Evolutionary conservation across 2,329 filamentous ascomycete species (phyloP), one percentile per base, ranked within the genome.

Genomic region (Aspergillus sp.): DNA sequence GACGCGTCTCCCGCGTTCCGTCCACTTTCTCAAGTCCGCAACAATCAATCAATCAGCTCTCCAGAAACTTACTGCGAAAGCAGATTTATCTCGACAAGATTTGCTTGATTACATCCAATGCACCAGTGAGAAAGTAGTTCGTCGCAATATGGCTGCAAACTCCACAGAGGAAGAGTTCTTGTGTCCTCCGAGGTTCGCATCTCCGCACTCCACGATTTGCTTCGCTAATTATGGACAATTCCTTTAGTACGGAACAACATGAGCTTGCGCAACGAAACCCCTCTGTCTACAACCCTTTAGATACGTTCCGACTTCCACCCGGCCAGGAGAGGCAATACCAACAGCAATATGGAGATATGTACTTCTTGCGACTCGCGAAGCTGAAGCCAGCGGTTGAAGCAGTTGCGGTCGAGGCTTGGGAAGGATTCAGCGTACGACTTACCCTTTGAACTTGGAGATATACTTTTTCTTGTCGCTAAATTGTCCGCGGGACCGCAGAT

Each of bases 271-370:
- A 84, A 49, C 87, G 88, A 56, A 78, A 74, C 47, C 65, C 80
- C 19, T 87, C 85, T 3, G 67, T 76, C 55, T 98, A 97, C 79
- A 88, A 86, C 56, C 87, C 93, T 0, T 82, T 96, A 27, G 78
- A 86, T 55, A 89, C 87, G 7, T 98, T 92, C 74, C 79, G 79
- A 49, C 84, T 98, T 9, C 84, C 90, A 23, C 88, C 80, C 62
- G 84, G 83, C 25, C 75, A 80, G 43, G 76, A 81, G 37, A 81
- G 82, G 61, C 89, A 92, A 55, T 99, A 98, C 74, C 83, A 93
- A 73, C 95, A 98, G 74, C 95, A 99, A 77, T 99, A 90, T 83
- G 91, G 90, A 62, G 95, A 99, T 76, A 93, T 98, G 86, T 99
- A 99, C 82, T 99, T 97, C 72, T 74, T 97, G 66, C 90, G 95